Base-by-base conservation (phyloP, 2,329 filamentous ascomycete species). In the Trichoderma atrobrunneum region DNA sequence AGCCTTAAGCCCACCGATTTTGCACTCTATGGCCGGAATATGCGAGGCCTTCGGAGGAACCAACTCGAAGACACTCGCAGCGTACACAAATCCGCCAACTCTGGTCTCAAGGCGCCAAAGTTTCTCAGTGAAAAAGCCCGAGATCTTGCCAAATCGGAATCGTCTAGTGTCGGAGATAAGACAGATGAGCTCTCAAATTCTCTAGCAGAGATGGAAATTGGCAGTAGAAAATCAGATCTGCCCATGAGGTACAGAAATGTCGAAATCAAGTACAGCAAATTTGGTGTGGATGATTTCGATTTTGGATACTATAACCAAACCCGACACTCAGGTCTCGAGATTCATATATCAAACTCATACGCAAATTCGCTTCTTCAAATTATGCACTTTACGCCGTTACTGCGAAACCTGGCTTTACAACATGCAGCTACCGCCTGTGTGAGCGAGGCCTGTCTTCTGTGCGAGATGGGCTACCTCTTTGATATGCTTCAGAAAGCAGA, bases 211-310 rank as follows among this genome's bases (percentile, higher is more conserved):
- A 84, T 89, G 70, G 90, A 92, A 70, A 85, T 95, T 4, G 91
- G 93, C 74, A 91, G 92, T 74, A 88, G 92, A 71, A 92, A 93
- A 74, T 89, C 92, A 54, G 94, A 97, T 71, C 92, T 96, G 5
- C 92, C 95, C 26, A 88, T 93, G 10, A 93, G 96, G 84, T 99
- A 99, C 81, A 91, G 93, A 75, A 95, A 94, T 77, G 93, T 98
- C 12, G 95, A 98, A 81, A 99, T 99, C 83, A 98, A 98, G 80
- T 99, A 98, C 84, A 98, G 95, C 86, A 97, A 94, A 79, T 99
- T 98, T 81, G 96, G 96, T 24, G 94, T 99, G n/a, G 95, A 98
- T 78, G 97, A 99, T 81, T 99, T 99, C 80, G 96, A 99, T 81
- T 99, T 99, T 82, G 92, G 92, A 90, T 93, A 84, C 77, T 99